Evolutionary conservation across 257 asterid genomes (phyloP).

Genomic region (Ophiorrhiza pumila): DNA sequence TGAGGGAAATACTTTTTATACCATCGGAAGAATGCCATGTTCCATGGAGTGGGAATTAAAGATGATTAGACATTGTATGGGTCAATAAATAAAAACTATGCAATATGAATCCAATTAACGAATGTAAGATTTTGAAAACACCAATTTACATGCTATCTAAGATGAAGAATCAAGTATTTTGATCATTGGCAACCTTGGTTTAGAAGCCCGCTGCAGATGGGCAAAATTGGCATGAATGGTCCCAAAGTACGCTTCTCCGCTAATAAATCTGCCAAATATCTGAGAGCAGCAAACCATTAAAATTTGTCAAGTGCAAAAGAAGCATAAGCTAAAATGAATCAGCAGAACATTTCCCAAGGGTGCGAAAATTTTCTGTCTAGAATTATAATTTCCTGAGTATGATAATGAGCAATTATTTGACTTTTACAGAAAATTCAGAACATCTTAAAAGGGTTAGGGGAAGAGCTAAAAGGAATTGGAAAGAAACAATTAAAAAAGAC

Average conservation of each 20-base stretch:
- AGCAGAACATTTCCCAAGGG: background rate
- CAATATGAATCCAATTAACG: background rate
- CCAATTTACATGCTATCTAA: background rate
- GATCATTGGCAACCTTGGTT: conserved; percentile 51
- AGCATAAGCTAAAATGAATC: background rate
- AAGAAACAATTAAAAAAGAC: no score
- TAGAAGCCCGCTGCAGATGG: conserved; percentile 61
- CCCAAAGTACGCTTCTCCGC: conserved; percentile 62
- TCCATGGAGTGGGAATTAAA: background rate
- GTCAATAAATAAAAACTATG: background rate
- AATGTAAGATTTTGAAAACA: background rate
- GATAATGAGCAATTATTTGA: background rate
- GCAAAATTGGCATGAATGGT: conserved; percentile 60
- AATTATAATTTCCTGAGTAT: background rate
- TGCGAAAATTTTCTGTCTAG: background rate
- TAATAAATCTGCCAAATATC: conserved; percentile 59
- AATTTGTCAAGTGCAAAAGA: conserved; percentile 11
- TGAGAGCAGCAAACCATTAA: conserved; percentile 27
- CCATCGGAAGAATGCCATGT: background rate
- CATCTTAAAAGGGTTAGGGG: no score
- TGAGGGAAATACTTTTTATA: background rate
- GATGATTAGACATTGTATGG: background rate
- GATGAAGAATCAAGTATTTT: background rate
- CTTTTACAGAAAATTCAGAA: background rate
- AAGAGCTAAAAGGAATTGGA: no score